Percentiles rank a stretch among this genome's conserved stretches.
phyloP scores from a whole-genome alignment of 2,329 filamentous ascomycete genomes.

The Drechslerella dactyloides region DNA sequence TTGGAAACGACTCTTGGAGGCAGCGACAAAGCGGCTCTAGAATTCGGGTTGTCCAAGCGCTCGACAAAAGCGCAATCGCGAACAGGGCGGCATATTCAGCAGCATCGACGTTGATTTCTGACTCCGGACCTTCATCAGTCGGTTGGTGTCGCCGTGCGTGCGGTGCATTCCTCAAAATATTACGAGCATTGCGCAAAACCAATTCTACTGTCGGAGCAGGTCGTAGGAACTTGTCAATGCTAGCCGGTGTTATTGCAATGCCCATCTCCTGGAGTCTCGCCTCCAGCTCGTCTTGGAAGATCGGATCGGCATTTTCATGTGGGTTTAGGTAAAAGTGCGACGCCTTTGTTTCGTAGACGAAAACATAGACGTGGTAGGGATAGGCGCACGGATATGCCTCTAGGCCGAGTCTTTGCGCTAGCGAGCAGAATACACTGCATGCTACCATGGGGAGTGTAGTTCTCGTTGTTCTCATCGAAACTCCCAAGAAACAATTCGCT shows the following conservation, averaged over 20 bases:
- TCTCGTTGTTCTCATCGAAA: slow-evolving; percentile 73
- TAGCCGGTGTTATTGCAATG: slow-evolving; percentile 56
- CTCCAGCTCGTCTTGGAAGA: slow-evolving; percentile 32
- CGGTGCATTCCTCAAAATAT: slow-evolving; percentile 76
- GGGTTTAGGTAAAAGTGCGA: slow-evolving; percentile 65
- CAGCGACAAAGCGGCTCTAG: slow-evolving; percentile 57
- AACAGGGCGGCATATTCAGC: slow-evolving; percentile 59
- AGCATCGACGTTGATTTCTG: slow-evolving; percentile 57
- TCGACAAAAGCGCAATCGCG: slow-evolving; percentile 57
- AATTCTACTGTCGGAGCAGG: slow-evolving; percentile 71
- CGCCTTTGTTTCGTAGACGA: slow-evolving; percentile 67
- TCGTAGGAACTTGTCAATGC: slow-evolving; percentile 60
- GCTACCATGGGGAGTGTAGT: slow-evolving; percentile 86
- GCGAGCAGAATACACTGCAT: slow-evolving; percentile 80
- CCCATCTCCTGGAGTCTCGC: slow-evolving; percentile 57
- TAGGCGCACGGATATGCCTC: slow-evolving; percentile 80
- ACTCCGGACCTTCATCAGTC: slow-evolving; percentile 46
- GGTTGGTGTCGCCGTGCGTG: slow-evolving; percentile 59
- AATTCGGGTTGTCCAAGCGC: slow-evolving; percentile 55
- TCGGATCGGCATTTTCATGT: slow-evolving; percentile 29
- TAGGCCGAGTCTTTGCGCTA: slow-evolving; percentile 76
- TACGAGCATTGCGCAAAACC: slow-evolving; percentile 76
- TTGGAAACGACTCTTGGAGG: slow-evolving; percentile 57
- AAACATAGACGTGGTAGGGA: slow-evolving; percentile 82
- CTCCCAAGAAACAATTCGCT: slow-evolving; percentile 84